Base-by-base conservation (phyloP, 2,329 filamentous ascomycete species). In the Neofusicoccum cordaticola region DNA sequence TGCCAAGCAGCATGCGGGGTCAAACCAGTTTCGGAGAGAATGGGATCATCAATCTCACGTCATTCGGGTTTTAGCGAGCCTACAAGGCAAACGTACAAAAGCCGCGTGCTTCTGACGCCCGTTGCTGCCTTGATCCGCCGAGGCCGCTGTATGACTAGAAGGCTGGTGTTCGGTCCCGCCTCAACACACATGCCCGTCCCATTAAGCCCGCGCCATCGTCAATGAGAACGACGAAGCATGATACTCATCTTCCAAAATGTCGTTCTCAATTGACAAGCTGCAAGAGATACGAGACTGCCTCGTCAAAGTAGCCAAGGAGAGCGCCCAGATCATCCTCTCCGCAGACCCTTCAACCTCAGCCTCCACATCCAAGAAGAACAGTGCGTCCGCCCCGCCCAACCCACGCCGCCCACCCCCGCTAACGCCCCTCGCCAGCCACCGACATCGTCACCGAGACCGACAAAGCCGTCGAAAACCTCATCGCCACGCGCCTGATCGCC, bases 381-480 rank as follows among this genome's bases (percentile, higher is more conserved):
- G 57, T 61, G 48, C 13, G 42, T 15, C 34, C 9, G 27, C n/a
- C 17, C n/a, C n/a, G 19, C 11, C 52, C 27, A 12, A 56, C n/a
- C 22, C 31, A 47, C 19, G 44, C 34, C 11, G 7, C 11, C n/a
- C 12, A 27, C 44, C 19, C 17, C 45, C 12, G 6, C 56, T 22
- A 11, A 39, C 22, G 22, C 44, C 5, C 11, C 2, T 15, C 48
- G 8, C n/a, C 19, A 61, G 57, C 57, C 42, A 61, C 44, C 27
- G 57, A 61, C 57, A 61, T 61, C 31, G 57, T 50, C 42, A 61
- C 44, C 57, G 57, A n/a, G 3, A 61, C 57, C 44, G 57, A 61
- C 57, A 47, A 48, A 13, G 57, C 57, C 9, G 57, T 48, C 57
- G 57, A 61, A 8, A 61, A 47, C 42, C 57, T 48, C 3, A 27